Percentiles rank a stretch among this genome's conserved stretches.
Evolutionary conservation across 371 early-diverging fungal genomes (phyloP).

Genomic region (Lichtheimia corymbifera): DNA sequence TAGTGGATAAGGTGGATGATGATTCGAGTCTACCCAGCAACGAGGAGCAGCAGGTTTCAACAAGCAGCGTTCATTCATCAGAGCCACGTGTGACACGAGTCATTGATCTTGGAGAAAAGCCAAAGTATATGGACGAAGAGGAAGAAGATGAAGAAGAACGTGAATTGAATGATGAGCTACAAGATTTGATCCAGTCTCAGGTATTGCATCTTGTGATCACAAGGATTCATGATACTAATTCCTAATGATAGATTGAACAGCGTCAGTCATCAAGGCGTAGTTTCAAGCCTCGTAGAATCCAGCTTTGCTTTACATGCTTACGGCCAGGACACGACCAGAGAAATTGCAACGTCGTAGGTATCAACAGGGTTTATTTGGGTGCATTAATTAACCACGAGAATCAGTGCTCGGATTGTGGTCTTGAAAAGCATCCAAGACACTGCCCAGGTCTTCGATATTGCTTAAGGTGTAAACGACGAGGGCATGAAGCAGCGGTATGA

Average conservation of each 20-base stretch:
- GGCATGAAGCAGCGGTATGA: background rate
- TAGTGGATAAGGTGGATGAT: background rate
- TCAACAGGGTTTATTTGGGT: background rate
- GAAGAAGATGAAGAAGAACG: constrained; percentile 8
- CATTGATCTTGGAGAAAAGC: constrained; percentile 6
- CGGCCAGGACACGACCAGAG: constrained; percentile 3
- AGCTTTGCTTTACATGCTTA: constrained; percentile 1
- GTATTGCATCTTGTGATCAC: background rate
- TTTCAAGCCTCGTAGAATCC: background rate
- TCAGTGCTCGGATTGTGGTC: constrained; percentile 10
- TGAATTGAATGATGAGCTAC: constrained; percentile 2
- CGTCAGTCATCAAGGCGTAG: background rate
- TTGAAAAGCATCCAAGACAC: background rate
- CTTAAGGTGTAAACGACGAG: constrained; percentile 4
- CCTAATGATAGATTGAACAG: background rate
- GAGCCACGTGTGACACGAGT: constrained; percentile 7
- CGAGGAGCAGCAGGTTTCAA: background rate
- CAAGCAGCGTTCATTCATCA: background rate
- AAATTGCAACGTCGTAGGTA: constrained; percentile 5
- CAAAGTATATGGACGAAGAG: constrained; percentile 6
- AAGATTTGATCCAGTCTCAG: constrained; percentile 12
- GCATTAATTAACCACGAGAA: background rate
- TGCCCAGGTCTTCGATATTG: constrained; percentile 2
- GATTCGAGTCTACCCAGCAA: background rate
- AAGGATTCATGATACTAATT: too few species aligned